Evolutionary conservation across 2,329 filamentous ascomycete species (phyloP), one percentile per base, ranked within the genome.

Genomic region (Pseudocercospora vitis): DNA sequence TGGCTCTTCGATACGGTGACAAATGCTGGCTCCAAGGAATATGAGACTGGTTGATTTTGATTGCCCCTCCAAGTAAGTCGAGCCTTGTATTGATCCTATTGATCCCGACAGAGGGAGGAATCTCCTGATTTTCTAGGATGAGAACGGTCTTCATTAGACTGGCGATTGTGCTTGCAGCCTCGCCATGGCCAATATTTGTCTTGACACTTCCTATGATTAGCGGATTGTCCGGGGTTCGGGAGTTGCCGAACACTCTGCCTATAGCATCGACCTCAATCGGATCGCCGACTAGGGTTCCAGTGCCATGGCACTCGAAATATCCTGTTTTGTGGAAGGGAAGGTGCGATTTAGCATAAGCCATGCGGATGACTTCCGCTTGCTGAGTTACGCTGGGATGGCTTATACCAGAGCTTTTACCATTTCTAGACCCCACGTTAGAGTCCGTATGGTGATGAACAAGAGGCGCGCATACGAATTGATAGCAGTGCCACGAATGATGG

Each of bases 401-500:
- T 1, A 53, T 73, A 71, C 3, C 59, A 49, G 18, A 31, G 50
- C 50, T 49, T 4, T 21, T 54, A 1, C 75, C 75, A 44, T 76
- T 73, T 32, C 71, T 72, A 1, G 67, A 47, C 2, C 64, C 68
- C 0, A n/a, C n/a, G n/a, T n/a, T n/a, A n/a, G n/a, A n/a, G n/a
- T n/a, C n/a, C n/a, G n/a, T n/a, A n/a, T n/a, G n/a, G n/a, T n/a
- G n/a, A n/a, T n/a, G n/a, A n/a, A n/a, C n/a, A n/a, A n/a, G n/a
- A n/a, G n/a, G n/a, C n/a, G n/a, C n/a, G n/a, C n/a, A n/a, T n/a
- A n/a, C n/a, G n/a, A n/a, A n/a, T n/a, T n/a, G n/a, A n/a, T n/a
- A n/a, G n/a, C n/a, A n/a, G 68, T 70, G 16, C 65, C 68, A 0
- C 66, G 61, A 7, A 74, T 65, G 6, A 73, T 57, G 31, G 69